Base-by-base conservation (phyloP, 2,329 filamentous ascomycete genomes). In the Botrytis hyacinthi region DNA sequence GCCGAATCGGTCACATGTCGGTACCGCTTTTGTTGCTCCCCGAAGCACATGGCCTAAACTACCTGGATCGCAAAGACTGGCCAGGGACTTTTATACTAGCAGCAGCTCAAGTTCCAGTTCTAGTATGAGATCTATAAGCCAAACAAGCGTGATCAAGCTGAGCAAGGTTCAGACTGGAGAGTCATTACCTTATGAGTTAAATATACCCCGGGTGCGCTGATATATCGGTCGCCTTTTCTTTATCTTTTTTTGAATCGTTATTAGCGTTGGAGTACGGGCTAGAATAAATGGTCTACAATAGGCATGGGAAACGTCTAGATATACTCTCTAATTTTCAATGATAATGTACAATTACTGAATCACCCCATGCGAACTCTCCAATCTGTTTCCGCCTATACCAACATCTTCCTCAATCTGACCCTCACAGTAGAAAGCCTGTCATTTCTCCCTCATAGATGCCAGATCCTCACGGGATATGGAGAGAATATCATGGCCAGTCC, bases 81-180 rank as follows among this genome's bases (percentile, higher is more conserved):
- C 72, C 51, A 73, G 77, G 69, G 65, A 73, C 35, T 76, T 76
- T 10, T 80, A 79, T 74, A 71, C 63, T 66, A 75, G 69, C 32
- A 77, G 75, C 32, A 76, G 63, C 57, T 73, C 59, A 26, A 74
- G 75, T 54, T 65, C 48, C 20, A 75, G 75, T 57, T 65, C 48
- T 16, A 80, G 79, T 74, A 65, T 79, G 35, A 72, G 76, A 35
- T 80, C 79, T 4, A 73, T 62, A 16, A 78, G 77, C 65, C 78
- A 80, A 57, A 74, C 75, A 14, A 81, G 80, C 70, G 79, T 81
- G 48, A 80, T 81, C 35, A 78, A 76, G 62, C 72, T 81, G 61
- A 79, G 75, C 60, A 74, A 71, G 57, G 68, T 76, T 48, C 75
- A 79, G 65, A 77, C 78, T 20, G 74, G 77, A 26, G 76, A 75